Base-by-base conservation (phyloP, 331 rosid species). In the Pyracantha coccinea region DNA sequence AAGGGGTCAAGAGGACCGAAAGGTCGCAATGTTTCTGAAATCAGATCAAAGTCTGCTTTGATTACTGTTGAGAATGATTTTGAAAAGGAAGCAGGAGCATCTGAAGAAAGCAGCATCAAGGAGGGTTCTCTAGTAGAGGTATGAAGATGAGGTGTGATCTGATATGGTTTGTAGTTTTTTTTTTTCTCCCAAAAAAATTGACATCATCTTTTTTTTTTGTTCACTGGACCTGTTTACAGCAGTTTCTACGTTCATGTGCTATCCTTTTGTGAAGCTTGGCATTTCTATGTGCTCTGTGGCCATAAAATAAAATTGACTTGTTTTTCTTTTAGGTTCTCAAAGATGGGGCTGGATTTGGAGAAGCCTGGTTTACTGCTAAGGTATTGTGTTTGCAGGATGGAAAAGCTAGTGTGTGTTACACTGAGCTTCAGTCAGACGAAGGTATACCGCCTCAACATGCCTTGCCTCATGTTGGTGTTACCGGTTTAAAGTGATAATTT, bases 71-170 rank as follows among this genome's bases (percentile, higher is more conserved):
- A 63, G 71, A 79, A 78, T 63, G 86, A 78, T 55, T 73, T 69
- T 82, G 91, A 79, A 82, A 83, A 72, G 80, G 79, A 79, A 21
- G 84, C 77, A 20, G 84, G 71, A 17, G 61, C 50, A n/a, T 76
- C 65, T 31, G 33, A 77, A 81, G 77, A 83, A 79, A 85, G 60
- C 35, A 76, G 68, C 81, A 80, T 95, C 80, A 84, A 83, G 85
- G 97, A 92, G 81, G 98, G 98, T 75, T 90, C 93, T 21, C 91
- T 83, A 77, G 89, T 96, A 12, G 99, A 96, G 99, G 99, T 96
- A 67, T 68, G 68, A 20, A 29, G 60, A 15, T 50, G 20, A 58
- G 67, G 7, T 31, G 17, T 78, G 78, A 47, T 83, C 54, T 68
- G 57, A 17, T 74, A 68, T 47, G 50, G 24, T 76, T 61, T 19